Evolutionary conservation across 2,329 filamentous ascomycete genomes (phyloP).

Genomic region (Beauveria asiatica): DNA sequence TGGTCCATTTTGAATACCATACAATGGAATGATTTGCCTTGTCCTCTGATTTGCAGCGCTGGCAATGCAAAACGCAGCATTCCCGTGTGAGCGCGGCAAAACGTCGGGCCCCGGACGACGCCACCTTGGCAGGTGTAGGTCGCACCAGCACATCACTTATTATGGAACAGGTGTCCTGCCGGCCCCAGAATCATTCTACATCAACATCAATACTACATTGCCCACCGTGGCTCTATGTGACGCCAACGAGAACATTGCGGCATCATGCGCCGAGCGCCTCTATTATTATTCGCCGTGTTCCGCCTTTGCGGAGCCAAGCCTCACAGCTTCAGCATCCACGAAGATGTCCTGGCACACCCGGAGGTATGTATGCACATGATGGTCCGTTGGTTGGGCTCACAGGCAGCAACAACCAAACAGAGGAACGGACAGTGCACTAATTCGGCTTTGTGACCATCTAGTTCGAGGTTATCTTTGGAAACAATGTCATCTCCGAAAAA

Average conservation of each 20-base stretch:
- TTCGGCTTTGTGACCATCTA: constrained; percentile 26
- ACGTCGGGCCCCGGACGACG: constrained; percentile 9
- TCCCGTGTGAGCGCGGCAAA: constrained; percentile 2
- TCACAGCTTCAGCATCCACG: constrained; percentile 70
- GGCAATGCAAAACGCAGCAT: no score
- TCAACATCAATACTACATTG: neutral
- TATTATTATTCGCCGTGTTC: constrained; percentile 35
- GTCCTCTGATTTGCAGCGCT: no score
- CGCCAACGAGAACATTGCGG: constrained; percentile 14
- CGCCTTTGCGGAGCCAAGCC: constrained; percentile 41
- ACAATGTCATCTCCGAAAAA: constrained; percentile 61
- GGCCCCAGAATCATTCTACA: neutral
- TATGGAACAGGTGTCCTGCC: constrained; percentile 7
- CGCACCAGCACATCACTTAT: neutral
- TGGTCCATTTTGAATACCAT: no score
- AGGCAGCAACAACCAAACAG: neutral
- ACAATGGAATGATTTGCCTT: no score
- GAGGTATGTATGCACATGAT: constrained; percentile 57
- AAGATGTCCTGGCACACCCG: constrained; percentile 79
- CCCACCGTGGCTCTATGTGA: constrained; percentile 11
- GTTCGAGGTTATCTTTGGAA: constrained; percentile 73
- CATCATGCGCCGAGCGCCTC: constrained; percentile 42
- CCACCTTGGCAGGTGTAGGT: neutral
- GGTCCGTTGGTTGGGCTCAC: neutral
- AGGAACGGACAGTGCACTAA: neutral